Percentiles rank a stretch among this genome's conserved stretches.
phyloP scores from a whole-genome alignment of 768 basidiomycete genomes.

The Daedaleopsis sinensis region DNA sequence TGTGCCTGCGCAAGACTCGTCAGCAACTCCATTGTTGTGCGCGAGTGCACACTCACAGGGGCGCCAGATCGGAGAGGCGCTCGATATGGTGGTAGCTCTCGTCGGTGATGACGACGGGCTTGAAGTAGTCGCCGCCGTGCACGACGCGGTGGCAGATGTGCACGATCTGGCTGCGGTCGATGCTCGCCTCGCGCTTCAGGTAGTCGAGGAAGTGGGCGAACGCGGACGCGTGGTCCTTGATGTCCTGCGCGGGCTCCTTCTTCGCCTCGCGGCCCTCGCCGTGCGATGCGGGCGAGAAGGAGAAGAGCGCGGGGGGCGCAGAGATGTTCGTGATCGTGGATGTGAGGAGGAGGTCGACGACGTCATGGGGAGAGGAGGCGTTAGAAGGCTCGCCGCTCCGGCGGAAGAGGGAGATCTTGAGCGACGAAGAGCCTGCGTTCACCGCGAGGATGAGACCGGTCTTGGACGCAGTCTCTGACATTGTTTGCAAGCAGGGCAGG shows the following conservation, averaged over 20 bases:
- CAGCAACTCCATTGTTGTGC: background rate
- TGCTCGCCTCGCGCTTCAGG: conserved; percentile 43
- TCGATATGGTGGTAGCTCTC: conserved; percentile 75
- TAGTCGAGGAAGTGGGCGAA: conserved; percentile 61
- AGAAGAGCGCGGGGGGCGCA: conserved; percentile 54
- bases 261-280: conserved; percentile 38
- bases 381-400: conserved; percentile 25
- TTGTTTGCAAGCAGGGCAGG: conserved; percentile 1
- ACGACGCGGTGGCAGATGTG: conserved; percentile 82
- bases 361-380: conserved; percentile 33
- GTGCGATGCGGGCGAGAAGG: conserved; percentile 36
- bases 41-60: conserved; percentile 54
- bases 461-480: conserved; percentile 20
- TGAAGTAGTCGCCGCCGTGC: conserved; percentile 81
- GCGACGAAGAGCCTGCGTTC: conserved; percentile 85
- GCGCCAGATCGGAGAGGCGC: conserved; percentile 77
- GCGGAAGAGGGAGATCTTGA: conserved; percentile 76
- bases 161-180: conserved; percentile 47
- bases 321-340: conserved; percentile 62
- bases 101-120: conserved; percentile 68
- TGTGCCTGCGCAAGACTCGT: conserved; percentile 47
- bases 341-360: conserved; percentile 48
- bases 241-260: conserved; percentile 40
- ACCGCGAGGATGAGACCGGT: conserved; percentile 61
- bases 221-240: conserved; percentile 63